These are phyloP conservation scores for Metschnikowia noctiluminum DNA, from an alignment of 805 yeast genomes.

Conservation along the genomic window DNA sequence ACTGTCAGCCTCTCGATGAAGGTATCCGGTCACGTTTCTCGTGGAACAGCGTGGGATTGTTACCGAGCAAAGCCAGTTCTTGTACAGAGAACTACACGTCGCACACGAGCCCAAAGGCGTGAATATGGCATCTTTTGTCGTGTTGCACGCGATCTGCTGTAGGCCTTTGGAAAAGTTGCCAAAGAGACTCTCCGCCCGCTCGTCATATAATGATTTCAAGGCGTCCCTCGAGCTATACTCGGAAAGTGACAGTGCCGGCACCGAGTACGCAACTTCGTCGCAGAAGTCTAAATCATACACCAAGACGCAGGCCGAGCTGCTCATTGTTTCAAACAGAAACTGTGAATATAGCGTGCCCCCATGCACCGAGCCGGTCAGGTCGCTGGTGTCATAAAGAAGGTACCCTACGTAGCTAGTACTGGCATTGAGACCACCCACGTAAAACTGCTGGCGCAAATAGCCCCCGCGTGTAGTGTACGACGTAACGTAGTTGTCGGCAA, in stretches of 20 bases:
- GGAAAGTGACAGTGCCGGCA: slow-evolving; percentile 47
- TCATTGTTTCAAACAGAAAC: slow-evolving; percentile 55
- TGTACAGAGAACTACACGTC: slow-evolving; percentile 69
- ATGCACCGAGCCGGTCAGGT: slow-evolving; percentile 22
- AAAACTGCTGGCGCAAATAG: slow-evolving; percentile 57
- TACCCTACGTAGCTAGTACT: slow-evolving; percentile 65
- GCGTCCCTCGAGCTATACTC: slow-evolving; percentile 12
- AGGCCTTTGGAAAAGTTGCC: slow-evolving; percentile 70
- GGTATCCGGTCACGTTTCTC: slow-evolving; percentile 40
- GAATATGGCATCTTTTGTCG: slow-evolving; percentile 59
- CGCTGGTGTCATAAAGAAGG: slow-evolving; percentile 47
- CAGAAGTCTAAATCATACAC: slow-evolving; percentile 78
- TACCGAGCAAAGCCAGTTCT: slow-evolving; percentile 86
- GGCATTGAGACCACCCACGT: slow-evolving; percentile 55
- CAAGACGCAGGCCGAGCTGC: slow-evolving; percentile 60
- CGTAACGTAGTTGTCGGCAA: slow-evolving; percentile 22
- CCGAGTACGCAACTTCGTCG: slow-evolving; percentile 78
- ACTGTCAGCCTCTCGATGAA: slow-evolving; percentile 41
- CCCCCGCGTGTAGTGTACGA: slow-evolving; percentile 45
- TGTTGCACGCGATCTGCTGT: slow-evolving; percentile 73
- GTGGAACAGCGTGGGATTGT: slow-evolving; percentile 84
- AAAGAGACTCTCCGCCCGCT: slow-evolving; percentile 53
- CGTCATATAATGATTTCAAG: slow-evolving; percentile 51
- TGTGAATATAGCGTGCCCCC: slow-evolving; percentile 67
- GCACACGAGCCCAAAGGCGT: slow-evolving; percentile 74